Conservation (phyloP, 352 stramenopile species). For the Globisporangium rhizosaccharum region DNA sequence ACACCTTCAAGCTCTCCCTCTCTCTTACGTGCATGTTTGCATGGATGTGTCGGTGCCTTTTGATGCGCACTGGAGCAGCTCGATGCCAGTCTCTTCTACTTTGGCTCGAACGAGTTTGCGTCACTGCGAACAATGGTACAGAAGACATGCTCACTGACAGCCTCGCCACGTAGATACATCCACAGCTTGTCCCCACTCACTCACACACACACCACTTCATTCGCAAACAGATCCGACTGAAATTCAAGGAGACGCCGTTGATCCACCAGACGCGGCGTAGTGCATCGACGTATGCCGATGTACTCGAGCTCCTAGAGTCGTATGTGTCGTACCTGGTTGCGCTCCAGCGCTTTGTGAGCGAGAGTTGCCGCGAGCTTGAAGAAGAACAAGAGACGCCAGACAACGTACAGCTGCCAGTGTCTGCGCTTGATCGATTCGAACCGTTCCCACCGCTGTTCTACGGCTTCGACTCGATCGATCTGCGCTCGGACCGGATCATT, state of each 20-base stretch:
- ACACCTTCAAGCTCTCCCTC: no score
- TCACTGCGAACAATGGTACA: constrained; percentile 34
- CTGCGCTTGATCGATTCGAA: neutral
- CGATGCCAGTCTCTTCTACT: constrained; percentile 29
- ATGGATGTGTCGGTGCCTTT: no score
- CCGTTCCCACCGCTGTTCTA: constrained; percentile 45
- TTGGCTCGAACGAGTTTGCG: constrained; percentile 27
- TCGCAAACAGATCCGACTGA: constrained; percentile 31
- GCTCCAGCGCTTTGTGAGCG: constrained; percentile 20
- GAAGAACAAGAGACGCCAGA: neutral
- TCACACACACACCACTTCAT: neutral
- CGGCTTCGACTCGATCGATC: constrained; percentile 27
- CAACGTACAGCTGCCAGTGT: neutral
- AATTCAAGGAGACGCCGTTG: constrained; percentile 38
- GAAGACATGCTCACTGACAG: neutral
- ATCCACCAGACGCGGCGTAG: constrained; percentile 20
- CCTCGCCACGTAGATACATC: neutral
- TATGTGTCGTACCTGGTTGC: constrained; percentile 40
- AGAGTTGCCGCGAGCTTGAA: neutral
- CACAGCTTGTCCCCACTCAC: neutral
- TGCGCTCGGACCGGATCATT: constrained; percentile 27
- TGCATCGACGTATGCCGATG: constrained; percentile 15
- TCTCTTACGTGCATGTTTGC: no score
- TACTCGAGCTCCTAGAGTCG: constrained; percentile 31
- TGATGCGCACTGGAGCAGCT: constrained; percentile 15